Base-by-base conservation (phyloP, 306 rosid genomes). In the Vigna unguiculata region DNA sequence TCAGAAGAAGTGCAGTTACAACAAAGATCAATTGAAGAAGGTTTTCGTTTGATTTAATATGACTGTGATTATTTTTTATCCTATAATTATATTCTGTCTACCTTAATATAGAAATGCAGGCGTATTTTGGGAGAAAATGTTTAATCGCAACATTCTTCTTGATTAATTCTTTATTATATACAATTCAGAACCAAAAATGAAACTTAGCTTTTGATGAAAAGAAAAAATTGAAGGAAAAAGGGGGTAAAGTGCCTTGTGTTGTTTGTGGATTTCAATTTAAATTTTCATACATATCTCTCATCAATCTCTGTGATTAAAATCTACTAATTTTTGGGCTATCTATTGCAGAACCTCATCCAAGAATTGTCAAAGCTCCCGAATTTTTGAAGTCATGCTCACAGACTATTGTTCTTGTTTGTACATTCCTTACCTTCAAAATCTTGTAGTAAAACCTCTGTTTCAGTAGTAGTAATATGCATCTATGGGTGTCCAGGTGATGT, bases 331-430 rank as follows among this genome's bases (percentile, higher is more conserved):
- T 2, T 47, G 53, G 63, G 64, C 78, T 77, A 58, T 62, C 55
- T 72, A 69, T 81, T 85, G 91, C 96, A 95, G 98, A 95, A 76
- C 49, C 70, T 73, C 47, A 49, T 71, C 88, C 91, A 6, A 84
- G 80, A 84, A 53, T 61, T 54, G 80, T 91, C 78, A 84, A 88
- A 68, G 82, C 85, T 82, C 83, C 89, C 64, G 54, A 70, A 70
- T 84, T 90, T 65, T 60, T 74, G 72, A 86, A 87, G 83, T 78
- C 85, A 24, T 75, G 86, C 78, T 78, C 90, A 81, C 89, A 89
- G 86, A 84, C 96, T 81, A 72, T 95, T 82, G 82, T 95, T 83
- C 98, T 95, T 95, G 98, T 92, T 92, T 92, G 98, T 90, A 92
- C 98, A 89, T 95, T 90, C 88, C 97, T 90, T 86, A 78, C 82